These are phyloP conservation scores for Circinella umbellata DNA, from an alignment of 371 early-diverging fungal genomes.

Conservation along the genomic window DNA sequence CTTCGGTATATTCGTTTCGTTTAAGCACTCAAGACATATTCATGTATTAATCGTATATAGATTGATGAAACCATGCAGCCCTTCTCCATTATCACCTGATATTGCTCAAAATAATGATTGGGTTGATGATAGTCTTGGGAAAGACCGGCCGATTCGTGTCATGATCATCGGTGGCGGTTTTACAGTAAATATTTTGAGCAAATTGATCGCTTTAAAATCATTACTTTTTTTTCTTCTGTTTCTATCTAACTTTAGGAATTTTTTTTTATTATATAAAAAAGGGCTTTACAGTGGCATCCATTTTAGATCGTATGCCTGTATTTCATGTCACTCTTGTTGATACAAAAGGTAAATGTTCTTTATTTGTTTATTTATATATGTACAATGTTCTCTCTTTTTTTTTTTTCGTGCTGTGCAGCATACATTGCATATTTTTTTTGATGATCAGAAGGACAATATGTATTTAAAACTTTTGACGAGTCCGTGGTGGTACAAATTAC, in stretches of 20 bases:
- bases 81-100: not conserved
- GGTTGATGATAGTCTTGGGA: not conserved
- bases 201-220: not conserved
- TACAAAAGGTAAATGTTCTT: slow-evolving; percentile 38
- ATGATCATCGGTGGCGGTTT: slow-evolving; percentile 53
- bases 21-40: not conserved
- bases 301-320: slow-evolving; percentile 48
- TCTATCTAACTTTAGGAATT: not conserved
- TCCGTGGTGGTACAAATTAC: too few relatives aligned
- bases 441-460: too few relatives aligned
- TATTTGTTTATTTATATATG: not conserved
- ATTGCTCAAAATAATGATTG: too few relatives aligned
- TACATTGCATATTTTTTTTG: not conserved
- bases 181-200: slow-evolving; percentile 36
- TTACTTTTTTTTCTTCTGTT: not conserved
- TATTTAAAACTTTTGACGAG: too few relatives aligned
- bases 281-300: slow-evolving; percentile 52
- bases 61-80: not conserved
- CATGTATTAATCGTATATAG: not conserved
- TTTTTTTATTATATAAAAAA: slow-evolving; percentile 9
- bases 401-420: too few relatives aligned
- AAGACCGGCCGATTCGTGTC: slow-evolving; percentile 25
- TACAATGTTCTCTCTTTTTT: too few relatives aligned
- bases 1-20: too few relatives aligned
- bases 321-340: slow-evolving; percentile 52